Evolutionary conservation across 805 yeast genomes (phyloP), one percentile per base, ranked within the genome.

Genomic region (Candida mattraensis): DNA sequence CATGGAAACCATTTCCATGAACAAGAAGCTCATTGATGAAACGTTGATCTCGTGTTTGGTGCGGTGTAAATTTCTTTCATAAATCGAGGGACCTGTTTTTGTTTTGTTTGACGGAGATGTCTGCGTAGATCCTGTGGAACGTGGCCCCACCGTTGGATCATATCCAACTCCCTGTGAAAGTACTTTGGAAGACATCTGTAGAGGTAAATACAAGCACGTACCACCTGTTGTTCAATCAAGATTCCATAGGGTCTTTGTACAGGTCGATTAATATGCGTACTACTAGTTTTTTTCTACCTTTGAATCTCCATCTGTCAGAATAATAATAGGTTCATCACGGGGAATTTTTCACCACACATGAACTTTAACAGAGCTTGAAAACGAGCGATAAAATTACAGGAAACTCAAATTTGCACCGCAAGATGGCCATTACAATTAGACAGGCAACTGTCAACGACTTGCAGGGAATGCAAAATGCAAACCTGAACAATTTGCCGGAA

Each of bases 381-480:
- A 12, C 5, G 5, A 9, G 5, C 5, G 7, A 13, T 5, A 24
- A 11, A 18, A 5, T 24, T 12, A n/a, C 5, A 7, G 20, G 7
- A 17, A 18, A 17, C 18, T 19, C 4, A 9, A 8, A n/a, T 9
- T 13, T 7, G 3, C 39, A 30, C 18, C 15, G n/a, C 25, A 47
- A 19, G 19, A 84, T 84, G 94, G 87, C 89, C 23, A 81, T 91
- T 51, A 84, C 87, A 10, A 87, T 91, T 39, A 77, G 99, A 59
- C 82, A 78, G 51, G 98, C 98, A 18, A 83, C 87, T 16, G 78
- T 87, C 22, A 72, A 74, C 28, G 99, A 91, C 61, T 72, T 88
- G 37, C 94, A 87, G 63, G 93, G 93, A 13, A 93, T 91, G 89
- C 99, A 91, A 61, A 88, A 87, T 69, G 93, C 95, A 44, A 89